A percentile compares a stretch with the other conserved stretches of the same genome.
Conservation (phyloP, 495 filamentous ascomycete genomes). For the Cenococcum geophilum region DNA sequence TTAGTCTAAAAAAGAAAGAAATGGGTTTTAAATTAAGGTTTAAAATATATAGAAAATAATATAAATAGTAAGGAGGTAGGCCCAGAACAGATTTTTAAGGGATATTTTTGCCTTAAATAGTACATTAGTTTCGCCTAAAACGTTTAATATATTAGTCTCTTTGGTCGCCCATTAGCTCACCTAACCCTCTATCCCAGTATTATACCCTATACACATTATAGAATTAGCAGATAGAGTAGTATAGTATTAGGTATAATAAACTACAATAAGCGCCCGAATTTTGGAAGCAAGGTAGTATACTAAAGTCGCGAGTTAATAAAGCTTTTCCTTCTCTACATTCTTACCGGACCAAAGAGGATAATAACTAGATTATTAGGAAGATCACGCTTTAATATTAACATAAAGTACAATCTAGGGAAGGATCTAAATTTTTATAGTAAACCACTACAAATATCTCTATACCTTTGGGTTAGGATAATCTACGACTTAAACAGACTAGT, state of each 20-base stretch:
- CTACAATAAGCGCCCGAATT: conserved; percentile 1
- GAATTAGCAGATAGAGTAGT: conserved; percentile 1
- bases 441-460: conserved; percentile 12
- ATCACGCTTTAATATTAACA: neutral
- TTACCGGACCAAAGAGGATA: neutral
- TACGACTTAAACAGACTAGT: conserved; percentile 28
- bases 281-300: neutral
- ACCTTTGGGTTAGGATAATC: conserved; percentile 20
- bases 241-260: neutral
- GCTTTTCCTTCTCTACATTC: neutral
- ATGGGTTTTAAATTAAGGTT: neutral
- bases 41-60: neutral
- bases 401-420: conserved; percentile 10
- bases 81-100: neutral
- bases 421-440: conserved; percentile 18
- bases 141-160: neutral
- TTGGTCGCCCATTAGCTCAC: neutral
- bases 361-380: neutral
- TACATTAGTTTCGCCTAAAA: neutral
- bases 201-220: conserved; percentile 6
- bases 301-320: neutral
- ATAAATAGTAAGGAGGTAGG: neutral
- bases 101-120: conserved; percentile 1
- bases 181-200: neutral
- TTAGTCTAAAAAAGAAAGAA: neutral